A percentile compares a stretch with the other conserved stretches of the same genome.
Evolutionary conservation across 306 rosid species (phyloP).

Genomic region (Vigna angularis): DNA sequence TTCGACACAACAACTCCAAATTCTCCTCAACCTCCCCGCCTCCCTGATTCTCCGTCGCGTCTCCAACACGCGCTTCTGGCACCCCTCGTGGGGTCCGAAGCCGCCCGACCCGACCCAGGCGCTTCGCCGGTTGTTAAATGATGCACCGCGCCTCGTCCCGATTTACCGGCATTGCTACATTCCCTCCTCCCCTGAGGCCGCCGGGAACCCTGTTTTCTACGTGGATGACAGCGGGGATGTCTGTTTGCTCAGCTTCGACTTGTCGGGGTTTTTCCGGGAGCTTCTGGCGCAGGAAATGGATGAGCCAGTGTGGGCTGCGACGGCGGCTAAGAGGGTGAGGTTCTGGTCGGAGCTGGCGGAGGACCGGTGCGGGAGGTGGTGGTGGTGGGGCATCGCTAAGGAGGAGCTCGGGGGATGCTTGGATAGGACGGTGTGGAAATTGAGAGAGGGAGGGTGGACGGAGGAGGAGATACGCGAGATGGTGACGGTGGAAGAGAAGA

Average conservation of each 20-base stretch:
- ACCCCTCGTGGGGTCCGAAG: conserved; percentile 61
- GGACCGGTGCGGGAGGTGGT: conserved; percentile 43
- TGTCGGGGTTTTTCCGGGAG: conserved; percentile 65
- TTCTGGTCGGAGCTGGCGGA: conserved; percentile 79
- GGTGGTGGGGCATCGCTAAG: conserved; percentile 46
- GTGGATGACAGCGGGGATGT: conserved; percentile 57
- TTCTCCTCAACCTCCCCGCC: conserved; percentile 67
- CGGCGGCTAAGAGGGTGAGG: conserved; percentile 47
- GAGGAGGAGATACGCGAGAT: conserved; percentile 86
- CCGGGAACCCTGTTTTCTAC: conserved; percentile 77
- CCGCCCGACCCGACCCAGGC: conserved; percentile 41
- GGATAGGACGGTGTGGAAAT: conserved; percentile 59
- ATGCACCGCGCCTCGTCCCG: conserved; percentile 72
- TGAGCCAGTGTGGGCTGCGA: conserved; percentile 83
- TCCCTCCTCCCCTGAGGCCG: conserved; percentile 53
- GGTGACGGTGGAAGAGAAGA: conserved; percentile 60
- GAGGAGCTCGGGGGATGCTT: conserved; percentile 55
- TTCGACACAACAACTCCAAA: conserved; percentile 69
- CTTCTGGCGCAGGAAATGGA: conserved; percentile 29
- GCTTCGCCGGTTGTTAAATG: conserved; percentile 39
- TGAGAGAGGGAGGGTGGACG: conserved; percentile 87
- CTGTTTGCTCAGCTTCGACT: conserved; percentile 58
- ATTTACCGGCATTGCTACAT: conserved; percentile 68
- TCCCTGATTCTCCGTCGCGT: conserved; percentile 59
- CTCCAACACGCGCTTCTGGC: conserved; percentile 61